Evolutionary conservation across 768 basidiomycete genomes (phyloP), one percentile per base, ranked within the genome.

Genomic region (Nidula microcarpa): DNA sequence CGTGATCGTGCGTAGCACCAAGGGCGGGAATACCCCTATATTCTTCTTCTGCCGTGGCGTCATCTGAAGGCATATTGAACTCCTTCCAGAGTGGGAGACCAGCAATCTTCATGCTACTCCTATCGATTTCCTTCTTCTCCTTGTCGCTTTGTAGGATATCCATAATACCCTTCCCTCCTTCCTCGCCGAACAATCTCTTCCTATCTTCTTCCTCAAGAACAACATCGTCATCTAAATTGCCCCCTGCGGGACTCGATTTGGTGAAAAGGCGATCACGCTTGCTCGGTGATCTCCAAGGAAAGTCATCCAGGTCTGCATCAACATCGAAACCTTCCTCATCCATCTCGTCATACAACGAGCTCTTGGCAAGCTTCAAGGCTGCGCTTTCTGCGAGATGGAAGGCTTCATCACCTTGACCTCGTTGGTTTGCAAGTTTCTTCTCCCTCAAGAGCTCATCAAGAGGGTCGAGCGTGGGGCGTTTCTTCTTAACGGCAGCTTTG

Each of bases 401-500:
- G 6, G 75, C 79, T 6, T 73, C 66, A 11, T 46, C 65, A 43
- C 74, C 75, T 30, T 72, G 69, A 9, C 77, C 76, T 5, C 59
- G 60, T 53, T 70, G 68, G 33, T 76, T 71, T 6, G 71, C 69
- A 3, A 57, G 53, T 32, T 62, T 64, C 60, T 82, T 85, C 64
- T 85, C 84, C 56, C 74, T 79, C 37, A 86, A 62, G 33, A 86
- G 74, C 1, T 69, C 74, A 47, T 74, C 75, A 17, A 88, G 70
- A 8, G 86, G 85, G 55, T 84, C 79, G 33, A n/a, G 35, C 10
- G 33, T n/a, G 9, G 13, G 11, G 14, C 23, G 44, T 46, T 23
- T 23, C 23, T 23, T 23, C 3, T 23, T 23, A 23, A 23, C 23
- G 23, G 23, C 23, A 23, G 23, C 23, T 23, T 23, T 23, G 3